phyloP scores from a whole-genome alignment of 2,329 filamentous ascomycete species.

The Xylaria sp. region DNA sequence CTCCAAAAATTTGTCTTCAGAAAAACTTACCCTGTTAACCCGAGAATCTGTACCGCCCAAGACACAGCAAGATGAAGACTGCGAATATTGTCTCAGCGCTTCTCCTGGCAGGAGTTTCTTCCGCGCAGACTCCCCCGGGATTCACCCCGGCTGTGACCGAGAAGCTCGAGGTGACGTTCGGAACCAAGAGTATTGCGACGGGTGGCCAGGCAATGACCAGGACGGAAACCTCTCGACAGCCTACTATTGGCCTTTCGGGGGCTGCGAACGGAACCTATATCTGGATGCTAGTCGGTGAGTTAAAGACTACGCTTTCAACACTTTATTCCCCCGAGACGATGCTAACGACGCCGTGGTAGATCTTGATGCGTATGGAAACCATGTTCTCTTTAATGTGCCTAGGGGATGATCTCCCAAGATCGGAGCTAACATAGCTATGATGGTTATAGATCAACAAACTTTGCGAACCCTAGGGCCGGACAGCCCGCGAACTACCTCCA shows the following conservation, averaged over 20 bases:
- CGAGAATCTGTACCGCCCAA: background rate
- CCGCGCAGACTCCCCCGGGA: constrained; percentile 45
- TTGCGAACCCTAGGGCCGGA: constrained; percentile 44
- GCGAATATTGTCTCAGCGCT: constrained; percentile 38
- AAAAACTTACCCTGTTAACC: background rate
- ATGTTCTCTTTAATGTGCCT: background rate
- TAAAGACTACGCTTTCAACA: background rate
- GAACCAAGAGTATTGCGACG: constrained; percentile 44
- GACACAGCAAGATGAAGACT: constrained; percentile 43
- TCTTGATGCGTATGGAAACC: constrained; percentile 46
- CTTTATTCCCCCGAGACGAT: background rate
- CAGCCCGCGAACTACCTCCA: constrained; percentile 47
- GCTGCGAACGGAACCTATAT: constrained; percentile 45
- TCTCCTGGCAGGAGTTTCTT: constrained; percentile 39
- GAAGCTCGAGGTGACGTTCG: constrained; percentile 48
- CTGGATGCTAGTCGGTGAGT: constrained; percentile 48
- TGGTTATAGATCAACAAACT: constrained; percentile 46
- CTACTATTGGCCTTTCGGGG: constrained; percentile 45
- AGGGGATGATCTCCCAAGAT: background rate
- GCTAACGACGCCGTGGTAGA: constrained; percentile 43
- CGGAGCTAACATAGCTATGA: constrained; percentile 18
- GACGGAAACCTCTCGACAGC: constrained; percentile 46
- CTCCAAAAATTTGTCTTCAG: background rate
- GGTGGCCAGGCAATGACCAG: constrained; percentile 46
- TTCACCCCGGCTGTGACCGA: constrained; percentile 44